Evolutionary conservation across 148 eudicot species (phyloP).

Genomic region (Camellia lanceoleosa): DNA sequence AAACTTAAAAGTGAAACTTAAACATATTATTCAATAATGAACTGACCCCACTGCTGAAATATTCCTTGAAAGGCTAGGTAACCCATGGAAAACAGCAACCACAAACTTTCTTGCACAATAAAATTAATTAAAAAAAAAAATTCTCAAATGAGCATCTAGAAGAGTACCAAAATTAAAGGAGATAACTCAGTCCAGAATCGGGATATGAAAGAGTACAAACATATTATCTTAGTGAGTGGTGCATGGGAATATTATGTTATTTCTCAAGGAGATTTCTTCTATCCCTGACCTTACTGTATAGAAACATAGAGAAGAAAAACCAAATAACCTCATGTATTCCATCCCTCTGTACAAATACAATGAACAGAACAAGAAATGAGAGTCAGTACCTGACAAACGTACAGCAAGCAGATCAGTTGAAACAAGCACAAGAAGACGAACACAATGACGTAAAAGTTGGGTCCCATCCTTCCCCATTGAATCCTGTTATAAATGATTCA

Average conservation of each 20-base stretch:
- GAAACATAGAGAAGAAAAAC: neutral
- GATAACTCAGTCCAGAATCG: neutral
- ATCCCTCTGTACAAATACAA: neutral
- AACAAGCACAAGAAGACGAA: slow-evolving; percentile 80
- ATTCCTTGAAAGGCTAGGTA: neutral
- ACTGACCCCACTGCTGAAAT: neutral
- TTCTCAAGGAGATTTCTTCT: neutral
- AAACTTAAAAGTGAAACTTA: neutral
- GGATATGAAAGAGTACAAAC: neutral
- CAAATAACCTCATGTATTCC: neutral
- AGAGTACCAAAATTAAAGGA: neutral
- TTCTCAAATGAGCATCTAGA: neutral
- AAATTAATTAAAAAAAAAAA: neutral
- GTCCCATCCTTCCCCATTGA: slow-evolving; percentile 99
- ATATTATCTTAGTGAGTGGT: neutral
- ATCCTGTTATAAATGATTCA: slow-evolving; percentile 50
- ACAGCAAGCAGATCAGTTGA: slow-evolving; percentile 93
- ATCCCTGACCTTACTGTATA: neutral
- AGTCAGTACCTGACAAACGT: slow-evolving; percentile 74
- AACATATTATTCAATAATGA: neutral
- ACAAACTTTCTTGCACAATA: neutral
- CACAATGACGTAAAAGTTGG: slow-evolving; percentile 96
- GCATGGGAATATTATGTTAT: neutral
- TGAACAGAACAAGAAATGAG: neutral
- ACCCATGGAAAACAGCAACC: neutral